Conservation (phyloP, 208 protist species). For the Balamuthia mandrillaris region DNA sequence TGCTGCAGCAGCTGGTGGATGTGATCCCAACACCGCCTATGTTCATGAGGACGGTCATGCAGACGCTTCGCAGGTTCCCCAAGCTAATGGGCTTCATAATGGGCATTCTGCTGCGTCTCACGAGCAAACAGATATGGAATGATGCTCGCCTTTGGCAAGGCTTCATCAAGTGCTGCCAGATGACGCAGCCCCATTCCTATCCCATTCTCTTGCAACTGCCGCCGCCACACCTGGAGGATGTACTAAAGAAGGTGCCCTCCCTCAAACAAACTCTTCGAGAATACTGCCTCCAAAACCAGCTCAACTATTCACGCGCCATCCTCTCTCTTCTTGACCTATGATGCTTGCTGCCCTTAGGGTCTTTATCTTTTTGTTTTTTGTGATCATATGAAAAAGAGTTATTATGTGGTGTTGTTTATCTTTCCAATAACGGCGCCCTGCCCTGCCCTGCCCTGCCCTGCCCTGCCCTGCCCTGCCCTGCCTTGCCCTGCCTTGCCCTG, state of each 20-base stretch:
- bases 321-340: not conserved
- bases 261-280: not conserved
- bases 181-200: not conserved
- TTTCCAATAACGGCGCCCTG: too few species aligned
- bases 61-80: not conserved
- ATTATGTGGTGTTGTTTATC: too few species aligned
- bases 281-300: not conserved
- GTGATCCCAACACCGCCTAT: not conserved
- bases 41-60: not conserved
- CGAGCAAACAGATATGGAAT: not conserved
- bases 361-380: too few species aligned
- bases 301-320: not conserved
- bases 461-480: too few species aligned
- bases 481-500: too few species aligned
- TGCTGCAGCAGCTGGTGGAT: conserved; percentile 1
- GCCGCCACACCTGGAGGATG: not conserved
- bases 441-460: too few species aligned
- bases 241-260: not conserved
- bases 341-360: not conserved
- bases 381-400: too few species aligned
- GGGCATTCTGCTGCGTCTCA: not conserved
- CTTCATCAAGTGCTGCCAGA: not conserved
- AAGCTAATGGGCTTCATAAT: conserved; percentile 2
- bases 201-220: not conserved
- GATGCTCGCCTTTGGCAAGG: not conserved